These are phyloP conservation scores for Lavandula angustifolia DNA, from an alignment of 257 asterid genomes.

Conservation along the genomic window DNA sequence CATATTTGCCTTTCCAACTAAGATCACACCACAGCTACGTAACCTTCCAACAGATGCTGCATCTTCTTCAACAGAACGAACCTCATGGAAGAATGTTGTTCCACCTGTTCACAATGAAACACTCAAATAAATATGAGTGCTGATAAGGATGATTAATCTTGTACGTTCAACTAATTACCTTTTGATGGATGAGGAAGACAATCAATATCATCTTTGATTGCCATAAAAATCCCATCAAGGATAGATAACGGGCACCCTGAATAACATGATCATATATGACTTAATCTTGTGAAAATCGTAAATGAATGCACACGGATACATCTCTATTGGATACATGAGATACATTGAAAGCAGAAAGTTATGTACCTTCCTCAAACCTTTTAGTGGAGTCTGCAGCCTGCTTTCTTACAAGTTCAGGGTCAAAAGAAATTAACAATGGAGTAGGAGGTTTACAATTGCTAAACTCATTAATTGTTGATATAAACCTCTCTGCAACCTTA, in stretches of 20 bases:
- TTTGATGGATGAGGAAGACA: constrained; percentile 81
- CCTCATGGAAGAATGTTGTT: constrained; percentile 83
- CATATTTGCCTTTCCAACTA: constrained; percentile 99
- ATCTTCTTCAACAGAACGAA: constrained; percentile 70
- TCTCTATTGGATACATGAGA: not conserved
- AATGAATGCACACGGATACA: constrained; percentile 15
- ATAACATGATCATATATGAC: constrained; percentile 28
- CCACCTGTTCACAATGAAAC: constrained; percentile 65
- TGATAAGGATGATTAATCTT: constrained; percentile 16
- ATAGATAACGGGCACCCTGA: constrained; percentile 82
- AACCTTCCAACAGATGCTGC: constrained; percentile 72
- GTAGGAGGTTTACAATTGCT: constrained; percentile 57
- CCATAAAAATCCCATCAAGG: constrained; percentile 92
- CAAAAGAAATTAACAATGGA: constrained; percentile 76
- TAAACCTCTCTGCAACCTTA: constrained; percentile 94
- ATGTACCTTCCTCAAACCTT: constrained; percentile 90
- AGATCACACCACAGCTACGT: constrained; percentile 89
- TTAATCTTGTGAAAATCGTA: constrained; percentile 24
- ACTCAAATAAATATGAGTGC: constrained; percentile 19
- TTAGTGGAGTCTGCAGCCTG: constrained; percentile 93
- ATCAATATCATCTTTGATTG: constrained; percentile 96
- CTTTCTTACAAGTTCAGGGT: constrained; percentile 77
- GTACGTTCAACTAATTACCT: constrained; percentile 49
- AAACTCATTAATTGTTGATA: constrained; percentile 79
- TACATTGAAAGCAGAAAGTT: constrained; percentile 1